phyloP scores from a whole-genome alignment of 2,329 filamentous ascomycete genomes.

The Colletotrichum coccodes region DNA sequence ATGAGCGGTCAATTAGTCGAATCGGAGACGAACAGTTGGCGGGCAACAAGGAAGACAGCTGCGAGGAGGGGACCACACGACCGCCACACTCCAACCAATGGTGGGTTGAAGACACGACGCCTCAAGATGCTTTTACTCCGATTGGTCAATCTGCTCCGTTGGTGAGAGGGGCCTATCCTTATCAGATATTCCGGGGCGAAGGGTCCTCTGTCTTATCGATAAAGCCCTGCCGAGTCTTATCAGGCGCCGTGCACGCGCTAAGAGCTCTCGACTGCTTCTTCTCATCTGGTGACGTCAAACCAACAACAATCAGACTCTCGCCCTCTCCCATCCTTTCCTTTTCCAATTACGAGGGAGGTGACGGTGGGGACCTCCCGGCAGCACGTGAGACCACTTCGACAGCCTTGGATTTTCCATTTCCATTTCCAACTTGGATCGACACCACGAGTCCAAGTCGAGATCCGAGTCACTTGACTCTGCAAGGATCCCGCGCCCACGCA shows the following conservation, averaged over 20 bases:
- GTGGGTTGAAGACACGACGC: constrained; percentile 31
- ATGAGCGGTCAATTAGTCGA: constrained; percentile 14
- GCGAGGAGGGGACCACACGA: constrained; percentile 6
- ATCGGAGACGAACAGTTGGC: constrained; percentile 18
- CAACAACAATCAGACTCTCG: not conserved
- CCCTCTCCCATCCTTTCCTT: not conserved
- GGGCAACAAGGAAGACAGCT: constrained; percentile 23
- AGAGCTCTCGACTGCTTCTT: not conserved
- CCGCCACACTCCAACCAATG: not conserved
- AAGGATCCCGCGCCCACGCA: not conserved
- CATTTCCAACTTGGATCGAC: not conserved
- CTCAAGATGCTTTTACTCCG: constrained; percentile 1
- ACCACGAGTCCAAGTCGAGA: not conserved
- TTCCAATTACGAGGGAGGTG: not conserved
- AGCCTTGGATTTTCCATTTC: constrained; percentile 5
- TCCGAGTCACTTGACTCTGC: constrained; percentile 9
- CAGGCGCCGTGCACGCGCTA: not conserved
- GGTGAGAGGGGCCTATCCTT: not conserved
- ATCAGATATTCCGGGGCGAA: constrained; percentile 1
- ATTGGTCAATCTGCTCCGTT: constrained; percentile 19
- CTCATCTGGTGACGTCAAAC: constrained; percentile 13
- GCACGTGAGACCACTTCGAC: constrained; percentile 19
- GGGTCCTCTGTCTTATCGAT: constrained; percentile 7
- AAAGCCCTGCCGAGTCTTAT: not conserved
- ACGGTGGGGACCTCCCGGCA: not conserved